Conservation (phyloP, 495 filamentous ascomycete species). For the Aspergillus cristatus region DNA sequence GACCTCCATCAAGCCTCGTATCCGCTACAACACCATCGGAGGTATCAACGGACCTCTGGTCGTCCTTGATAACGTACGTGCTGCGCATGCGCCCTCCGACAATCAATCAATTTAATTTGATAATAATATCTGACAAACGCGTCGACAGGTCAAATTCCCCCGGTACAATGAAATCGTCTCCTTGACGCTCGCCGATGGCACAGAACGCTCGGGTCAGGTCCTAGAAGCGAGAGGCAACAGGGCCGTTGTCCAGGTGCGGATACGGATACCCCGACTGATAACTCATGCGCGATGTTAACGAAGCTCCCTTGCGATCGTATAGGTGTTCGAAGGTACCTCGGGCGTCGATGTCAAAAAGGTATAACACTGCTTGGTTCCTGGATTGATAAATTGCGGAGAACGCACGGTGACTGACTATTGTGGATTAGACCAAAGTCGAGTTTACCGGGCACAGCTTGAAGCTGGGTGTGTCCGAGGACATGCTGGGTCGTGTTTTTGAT, state of each 20-base stretch:
- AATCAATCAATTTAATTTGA: too few relatives aligned
- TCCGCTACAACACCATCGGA: conserved; percentile 96
- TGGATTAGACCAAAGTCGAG: conserved; percentile 75
- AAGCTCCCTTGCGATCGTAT: conserved; percentile 10
- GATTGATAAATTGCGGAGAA: background rate
- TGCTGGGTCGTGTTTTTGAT: conserved; percentile 98
- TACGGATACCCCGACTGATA: conserved; percentile 1
- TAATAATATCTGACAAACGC: too few relatives aligned
- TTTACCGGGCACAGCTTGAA: conserved; percentile 96
- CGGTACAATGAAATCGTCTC: conserved; percentile 97
- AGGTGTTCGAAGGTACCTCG: conserved; percentile 97
- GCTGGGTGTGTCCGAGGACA: conserved; percentile 97
- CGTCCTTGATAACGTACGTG: conserved; percentile 82
- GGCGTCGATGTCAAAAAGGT: conserved; percentile 99
- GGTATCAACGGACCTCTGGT: conserved; percentile 97
- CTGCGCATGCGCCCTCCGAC: background rate
- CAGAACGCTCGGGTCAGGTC: conserved; percentile 88
- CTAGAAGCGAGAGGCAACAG: conserved; percentile 91
- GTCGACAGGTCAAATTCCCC: conserved; percentile 97
- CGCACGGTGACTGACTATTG: conserved; percentile 14
- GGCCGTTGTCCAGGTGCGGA: conserved; percentile 77
- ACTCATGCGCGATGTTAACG: conserved; percentile 15
- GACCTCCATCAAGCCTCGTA: conserved; percentile 70
- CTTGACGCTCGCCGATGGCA: conserved; percentile 89
- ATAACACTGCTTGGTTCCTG: conserved; percentile 8